Evolutionary conservation across 1,284 basidiomycete genomes (phyloP).

Genomic region (Thelephora terrestris): DNA sequence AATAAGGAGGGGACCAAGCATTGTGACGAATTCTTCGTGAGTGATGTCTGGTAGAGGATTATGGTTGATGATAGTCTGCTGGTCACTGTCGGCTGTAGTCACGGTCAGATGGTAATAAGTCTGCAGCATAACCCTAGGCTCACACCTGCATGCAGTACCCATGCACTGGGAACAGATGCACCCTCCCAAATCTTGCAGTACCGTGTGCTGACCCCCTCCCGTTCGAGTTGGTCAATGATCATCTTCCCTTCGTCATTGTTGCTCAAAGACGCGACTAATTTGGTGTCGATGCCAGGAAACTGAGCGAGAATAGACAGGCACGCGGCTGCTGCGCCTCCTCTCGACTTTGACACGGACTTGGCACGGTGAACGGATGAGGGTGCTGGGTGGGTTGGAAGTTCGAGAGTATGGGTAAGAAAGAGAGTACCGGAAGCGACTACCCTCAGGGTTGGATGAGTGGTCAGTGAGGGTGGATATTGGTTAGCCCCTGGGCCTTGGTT

Average conservation of each 20-base stretch:
- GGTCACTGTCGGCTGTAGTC: constrained; percentile 41
- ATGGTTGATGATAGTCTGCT: constrained; percentile 68
- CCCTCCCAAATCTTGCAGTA: constrained; percentile 67
- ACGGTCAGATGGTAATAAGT: neutral
- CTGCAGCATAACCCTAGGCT: neutral
- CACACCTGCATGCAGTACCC: constrained; percentile 64
- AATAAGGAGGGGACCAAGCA: constrained; percentile 65
- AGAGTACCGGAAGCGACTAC: constrained; percentile 70
- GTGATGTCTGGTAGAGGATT: constrained; percentile 76
- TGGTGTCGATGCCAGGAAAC: constrained; percentile 53
- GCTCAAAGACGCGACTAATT: constrained; percentile 64
- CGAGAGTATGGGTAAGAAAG: constrained; percentile 63
- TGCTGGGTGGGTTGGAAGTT: constrained; percentile 48
- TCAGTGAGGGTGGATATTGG: constrained; percentile 4
- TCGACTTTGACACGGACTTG: constrained; percentile 50
- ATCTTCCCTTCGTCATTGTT: constrained; percentile 57
- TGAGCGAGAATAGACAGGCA: constrained; percentile 65
- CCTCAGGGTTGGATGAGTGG: constrained; percentile 37
- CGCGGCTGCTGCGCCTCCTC: constrained; percentile 63
- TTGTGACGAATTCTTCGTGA: constrained; percentile 71
- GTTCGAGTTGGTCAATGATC: constrained; percentile 54
- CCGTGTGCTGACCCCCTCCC: constrained; percentile 54
- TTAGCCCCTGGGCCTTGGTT: constrained; percentile 14
- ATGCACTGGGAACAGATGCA: constrained; percentile 67
- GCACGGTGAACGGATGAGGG: constrained; percentile 52